Base-by-base conservation (phyloP, 176 grass and related monocot species). In the Rhipidocladum racemiflorum region DNA sequence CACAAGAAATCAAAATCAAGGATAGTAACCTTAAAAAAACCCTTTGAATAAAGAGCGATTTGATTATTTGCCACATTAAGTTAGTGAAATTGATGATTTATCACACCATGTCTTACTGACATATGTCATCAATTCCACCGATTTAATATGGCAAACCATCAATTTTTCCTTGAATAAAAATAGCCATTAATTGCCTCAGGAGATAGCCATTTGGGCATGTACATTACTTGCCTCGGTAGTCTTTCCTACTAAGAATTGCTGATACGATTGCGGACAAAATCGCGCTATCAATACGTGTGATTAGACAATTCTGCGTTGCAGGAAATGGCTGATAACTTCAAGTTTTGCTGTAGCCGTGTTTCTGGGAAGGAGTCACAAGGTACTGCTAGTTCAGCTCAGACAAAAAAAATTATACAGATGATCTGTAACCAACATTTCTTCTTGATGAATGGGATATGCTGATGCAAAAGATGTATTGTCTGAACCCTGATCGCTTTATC, bases 391-490 rank as follows among this genome's bases (percentile, higher is more conserved):
- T 68, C 39, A 68, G 17, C 63, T 68, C 50, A 14, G 35, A 25
- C 34, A 77, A 76, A 34, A 55, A 16, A 45, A 6, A 45, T n/a
- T 54, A 57, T 76, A 43, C 7, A 66, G 48, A 65, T 75, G 61
- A 68, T 24, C 34, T 67, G 48, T 32, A 68, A 45, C 18, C 48
- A 68, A 45, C 48, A 56, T 68, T 67, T 35, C 30, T 38, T 50
- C 20, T 24, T 42, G 0, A 13, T 29, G 46, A 74, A 61, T 25
- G 20, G 30, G 49, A 85, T 28, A 39, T 49, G 64, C 51, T 77
- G 64, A 85, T 85, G 73, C 40, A 38, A 46, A 32, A 70, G 49
- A 61, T 34, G 51, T 68, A 24, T 76, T 68, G 49, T 46, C 51
- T 60, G 50, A 36, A 60, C 65, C 15, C 51, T 60, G 39, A 27